Evolutionary conservation across 768 basidiomycete genomes (phyloP), one percentile per base, ranked within the genome.

Genomic region (Lactarius sp.): DNA sequence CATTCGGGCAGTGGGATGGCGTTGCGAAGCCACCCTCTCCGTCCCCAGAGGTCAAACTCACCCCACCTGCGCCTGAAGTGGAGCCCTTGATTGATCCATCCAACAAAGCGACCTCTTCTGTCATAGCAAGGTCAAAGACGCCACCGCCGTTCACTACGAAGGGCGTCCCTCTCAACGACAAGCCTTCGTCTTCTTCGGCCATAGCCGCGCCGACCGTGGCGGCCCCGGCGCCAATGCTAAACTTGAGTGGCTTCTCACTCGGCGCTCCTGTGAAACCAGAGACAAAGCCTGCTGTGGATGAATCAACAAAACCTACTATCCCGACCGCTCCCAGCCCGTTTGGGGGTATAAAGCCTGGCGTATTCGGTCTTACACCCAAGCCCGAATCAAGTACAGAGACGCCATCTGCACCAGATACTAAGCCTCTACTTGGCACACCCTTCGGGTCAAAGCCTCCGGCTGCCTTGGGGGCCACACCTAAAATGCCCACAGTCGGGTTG

Each of bases 51-150:
- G 63, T 31, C 57, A 66, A 18, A 57, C 53, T 33, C 44, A 49
- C 33, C 51, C 59, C 4, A 41, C 67, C 6, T 60, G 64, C 5
- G 56, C 62, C 7, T 51, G 36, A 7, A 18, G 31, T 22, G 46
- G 57, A 66, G 65, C 37, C 54, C 44, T 37, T 44, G 49, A 53
- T 18, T 5, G 52, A 54, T 22, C 53, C 49, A 37, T 2, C 36
- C 16, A 42, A 59, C n/a, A 67, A 55, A 20, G 37, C 68, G 2
- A 51, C 70, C 20, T 34, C 68, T 14, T 54, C 65, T 20, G 75
- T 75, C 52, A 65, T 65, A n/a, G 52, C 71, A 46, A 73, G 78
- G 55, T 79, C 83, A 0, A 80, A 77, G 70, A 84, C 83, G 0
- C 81, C 85, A 5, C 67, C 67, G 7, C 42, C 37, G 39, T 41